Evolutionary conservation across 2,329 filamentous ascomycete species (phyloP), one percentile per base, ranked within the genome.

Genomic region (Beauveria brongniartii): DNA sequence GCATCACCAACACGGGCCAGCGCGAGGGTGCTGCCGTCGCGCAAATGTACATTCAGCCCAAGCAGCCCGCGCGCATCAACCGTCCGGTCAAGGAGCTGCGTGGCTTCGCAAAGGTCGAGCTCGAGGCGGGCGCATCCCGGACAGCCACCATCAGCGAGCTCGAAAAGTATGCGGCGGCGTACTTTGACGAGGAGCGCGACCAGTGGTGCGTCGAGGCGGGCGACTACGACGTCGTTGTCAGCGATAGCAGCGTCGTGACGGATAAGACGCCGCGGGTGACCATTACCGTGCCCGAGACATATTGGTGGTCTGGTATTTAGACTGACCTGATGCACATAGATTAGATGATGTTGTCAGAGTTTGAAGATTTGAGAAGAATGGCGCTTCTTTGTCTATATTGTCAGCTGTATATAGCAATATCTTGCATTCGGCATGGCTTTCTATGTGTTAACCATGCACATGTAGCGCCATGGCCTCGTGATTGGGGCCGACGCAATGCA

Each of bases 141-240:
- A 75, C 66, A 7, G 82, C 85, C 2, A 75, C 78, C n/a, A 76
- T 92, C 8, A 73, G 75, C 4, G 73, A 86, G 54, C 69, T 82
- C 63, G 82, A 82, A 67, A 90, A 88, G 73, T 85, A 89, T 59
- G 85, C 83, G 0, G 81, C 84, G 0, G 83, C 83, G 59, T 91
- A 86, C 74, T 91, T 85, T 78, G 86, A 90, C 65, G 88, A 91
- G 74, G 80, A 82, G 64, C 76, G 82, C 14, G 77, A 81, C 60
- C 77, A 83, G 67, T 92, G 87, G 87, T 80, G 82, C 22, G 81
- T 81, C 1, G 87, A 90, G 74, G 79, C 80, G 69, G 89, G 87
- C 34, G 75, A 76, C 53, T 91, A 90, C 69, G 80, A 81, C 61
- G 78, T 90, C 18, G 72, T 85, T 59, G 81, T 90, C 2, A 80